These are phyloP conservation scores for Dendrobium catenatum DNA, from an alignment of 106 monocot genomes.

Conservation along the genomic window DNA sequence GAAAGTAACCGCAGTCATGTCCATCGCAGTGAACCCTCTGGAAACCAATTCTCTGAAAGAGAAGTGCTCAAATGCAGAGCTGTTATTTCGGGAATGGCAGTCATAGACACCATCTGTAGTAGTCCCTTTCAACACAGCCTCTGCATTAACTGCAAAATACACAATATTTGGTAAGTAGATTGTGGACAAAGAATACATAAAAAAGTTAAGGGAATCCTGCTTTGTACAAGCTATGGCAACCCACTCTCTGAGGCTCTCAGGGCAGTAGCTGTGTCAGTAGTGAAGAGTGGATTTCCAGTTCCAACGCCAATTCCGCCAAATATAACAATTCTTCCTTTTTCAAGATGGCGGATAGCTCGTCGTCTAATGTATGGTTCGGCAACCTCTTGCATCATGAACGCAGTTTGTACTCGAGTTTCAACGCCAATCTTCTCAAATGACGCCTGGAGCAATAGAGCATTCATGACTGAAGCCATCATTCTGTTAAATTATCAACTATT, in stretches of 20 bases:
- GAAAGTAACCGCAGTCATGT: conserved; percentile 82
- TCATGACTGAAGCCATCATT: conserved; percentile 99
- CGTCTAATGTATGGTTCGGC: conserved; percentile 92
- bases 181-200: background rate
- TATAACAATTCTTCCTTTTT: conserved; percentile 94
- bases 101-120: conserved; percentile 49
- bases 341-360: conserved; percentile 89
- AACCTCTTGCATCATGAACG: conserved; percentile 87
- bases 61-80: conserved; percentile 67
- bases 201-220: background rate
- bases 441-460: conserved; percentile 89
- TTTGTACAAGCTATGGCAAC: conserved; percentile 3
- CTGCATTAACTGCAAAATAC: conserved; percentile 65
- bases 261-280: conserved; percentile 80
- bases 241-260: conserved; percentile 88
- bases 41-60: conserved; percentile 69
- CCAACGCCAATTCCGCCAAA: conserved; percentile 85
- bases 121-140: conserved; percentile 85
- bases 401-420: conserved; percentile 76
- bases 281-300: conserved; percentile 71
- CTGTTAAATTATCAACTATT: conserved; percentile 24
- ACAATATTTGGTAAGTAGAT: background rate
- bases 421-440: conserved; percentile 88
- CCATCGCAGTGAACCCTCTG: conserved; percentile 74
- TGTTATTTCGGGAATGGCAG: conserved; percentile 12